Evolutionary conservation across 2,329 filamentous ascomycete species (phyloP), one percentile per base, ranked within the genome.

Genomic region (Penicillium olsonii): DNA sequence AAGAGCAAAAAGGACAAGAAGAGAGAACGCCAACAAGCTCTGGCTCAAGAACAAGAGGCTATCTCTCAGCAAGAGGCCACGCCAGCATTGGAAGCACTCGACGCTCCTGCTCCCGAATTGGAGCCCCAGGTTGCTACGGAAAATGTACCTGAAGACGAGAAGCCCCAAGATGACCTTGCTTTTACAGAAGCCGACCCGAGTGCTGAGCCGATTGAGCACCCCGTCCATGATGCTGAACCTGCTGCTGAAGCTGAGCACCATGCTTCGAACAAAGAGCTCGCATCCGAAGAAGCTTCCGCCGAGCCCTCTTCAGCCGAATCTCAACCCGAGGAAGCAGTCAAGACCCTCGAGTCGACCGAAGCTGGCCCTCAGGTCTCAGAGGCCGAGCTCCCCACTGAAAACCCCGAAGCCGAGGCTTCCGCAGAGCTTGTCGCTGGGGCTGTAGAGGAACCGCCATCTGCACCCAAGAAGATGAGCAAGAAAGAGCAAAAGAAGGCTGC

Each of bases 1-100:
- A 40, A 56, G 44, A 63, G 56, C 50, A 66, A 66, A 42, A 66
- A 66, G 26, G 53, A 65, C 27, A 64, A 57, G 48, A 59, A 66
- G 45, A 61, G 63, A 47, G 53, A 63, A 27, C 59, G 55, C 14
- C 44, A 62, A 42, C 57, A 54, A 26, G 38, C 59, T 20, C 48
- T 52, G 48, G 39, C 51, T 8, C 48, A 54, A 19, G 41, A 51
- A 31, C 29, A 27, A 5, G 46, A 54, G 4, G 22, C 26, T 18
- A 17, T 49, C n/a, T 24, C 27, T 5, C 11, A 27, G 20, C 9
- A 27, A 4, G 17, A 48, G 35, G 34, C 41, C 15, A 27, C 39
- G 24, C 19, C 18, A 45, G 11, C 17, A n/a, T n/a, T 20, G 12
- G 43, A 53, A n/a, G 27, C 9, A 6, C 18, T 27, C 18, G 43